Evolutionary conservation across 352 stramenopile genomes (phyloP).

Genomic region (Phytopythium boreale): DNA sequence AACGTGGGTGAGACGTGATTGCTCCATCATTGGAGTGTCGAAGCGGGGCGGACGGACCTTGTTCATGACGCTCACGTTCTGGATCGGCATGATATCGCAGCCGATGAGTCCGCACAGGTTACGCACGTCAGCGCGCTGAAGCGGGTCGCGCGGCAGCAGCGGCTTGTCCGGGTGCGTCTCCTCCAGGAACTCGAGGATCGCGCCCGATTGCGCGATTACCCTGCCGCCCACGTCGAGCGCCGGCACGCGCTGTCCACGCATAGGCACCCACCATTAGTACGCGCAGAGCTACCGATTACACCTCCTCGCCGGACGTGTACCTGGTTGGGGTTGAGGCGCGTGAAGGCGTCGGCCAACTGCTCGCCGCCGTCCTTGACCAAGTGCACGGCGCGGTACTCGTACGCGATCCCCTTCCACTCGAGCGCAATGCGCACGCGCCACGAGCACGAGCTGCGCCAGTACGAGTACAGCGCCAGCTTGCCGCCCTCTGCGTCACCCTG

Average conservation of each 20-base stretch:
- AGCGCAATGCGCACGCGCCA: constrained; percentile 90
- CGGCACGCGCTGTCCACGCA: constrained; percentile 49
- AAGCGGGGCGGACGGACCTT: constrained; percentile 59
- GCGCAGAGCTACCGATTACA: too few species aligned
- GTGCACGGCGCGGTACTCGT: constrained; percentile 75
- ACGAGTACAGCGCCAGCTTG: constrained; percentile 71
- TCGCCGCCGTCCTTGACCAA: constrained; percentile 60
- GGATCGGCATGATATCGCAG: constrained; percentile 80
- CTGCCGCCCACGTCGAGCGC: constrained; percentile 82
- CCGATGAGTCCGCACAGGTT: constrained; percentile 89
- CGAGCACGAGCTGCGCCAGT: constrained; percentile 87
- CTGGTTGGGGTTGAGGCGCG: constrained; percentile 62
- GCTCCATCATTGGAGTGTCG: constrained; percentile 15
- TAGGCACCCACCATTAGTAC: too few species aligned
- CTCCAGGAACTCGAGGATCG: constrained; percentile 94
- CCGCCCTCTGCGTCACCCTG: neutral
- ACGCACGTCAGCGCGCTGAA: constrained; percentile 68
- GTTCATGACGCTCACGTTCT: constrained; percentile 85
- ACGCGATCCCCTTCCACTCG: constrained; percentile 80
- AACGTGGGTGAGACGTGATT: too few species aligned
- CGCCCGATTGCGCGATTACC: constrained; percentile 77
- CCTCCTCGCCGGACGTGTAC: constrained; percentile 9
- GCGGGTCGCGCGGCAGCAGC: constrained; percentile 67
- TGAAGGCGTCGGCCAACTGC: constrained; percentile 54
- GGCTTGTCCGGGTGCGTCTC: constrained; percentile 72